phyloP scores from a whole-genome alignment of 306 rosid species.

The Cucurbita pepo region DNA sequence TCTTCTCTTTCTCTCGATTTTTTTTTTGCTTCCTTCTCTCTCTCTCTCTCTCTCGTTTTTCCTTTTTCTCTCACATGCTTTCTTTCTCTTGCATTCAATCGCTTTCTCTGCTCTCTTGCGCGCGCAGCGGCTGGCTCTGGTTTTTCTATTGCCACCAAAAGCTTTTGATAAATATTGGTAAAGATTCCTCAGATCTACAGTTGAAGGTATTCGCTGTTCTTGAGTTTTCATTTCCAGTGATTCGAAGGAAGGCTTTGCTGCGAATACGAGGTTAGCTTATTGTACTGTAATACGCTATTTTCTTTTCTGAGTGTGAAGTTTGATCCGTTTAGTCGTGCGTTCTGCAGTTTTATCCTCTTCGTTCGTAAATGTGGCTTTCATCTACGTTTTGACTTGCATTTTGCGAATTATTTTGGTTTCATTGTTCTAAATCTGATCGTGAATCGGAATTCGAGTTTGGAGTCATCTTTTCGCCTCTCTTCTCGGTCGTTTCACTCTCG shows the following conservation, averaged over 20 bases:
- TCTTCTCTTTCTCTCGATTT: constrained; percentile 30
- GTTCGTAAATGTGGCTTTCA: background rate
- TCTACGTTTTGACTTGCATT: background rate
- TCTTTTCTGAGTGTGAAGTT: constrained; percentile 5
- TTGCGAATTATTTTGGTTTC: background rate
- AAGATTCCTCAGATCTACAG: constrained; percentile 79
- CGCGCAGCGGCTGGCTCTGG: constrained; percentile 12
- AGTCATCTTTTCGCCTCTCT: background rate
- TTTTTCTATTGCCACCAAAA: constrained; percentile 25
- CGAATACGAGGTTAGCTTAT: constrained; percentile 26
- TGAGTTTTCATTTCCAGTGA: constrained; percentile 24
- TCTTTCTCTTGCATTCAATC: constrained; percentile 13
- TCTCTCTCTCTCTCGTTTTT: constrained; percentile 18
- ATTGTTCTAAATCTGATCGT: background rate
- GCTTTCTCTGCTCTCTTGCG: constrained; percentile 1
- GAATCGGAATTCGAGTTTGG: constrained; percentile 1
- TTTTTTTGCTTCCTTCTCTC: background rate
- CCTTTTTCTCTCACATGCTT: constrained; percentile 13
- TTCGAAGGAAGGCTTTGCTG: background rate
- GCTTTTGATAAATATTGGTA: constrained; percentile 49
- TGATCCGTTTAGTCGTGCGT: background rate
- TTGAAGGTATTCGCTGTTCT: constrained; percentile 24
- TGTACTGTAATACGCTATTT: constrained; percentile 6
- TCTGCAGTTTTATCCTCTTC: background rate
- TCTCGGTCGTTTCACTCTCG: background rate